Evolutionary conservation across 495 filamentous ascomycete species (phyloP), one percentile per base, ranked within the genome.

Genomic region (Neurospora sp.): DNA sequence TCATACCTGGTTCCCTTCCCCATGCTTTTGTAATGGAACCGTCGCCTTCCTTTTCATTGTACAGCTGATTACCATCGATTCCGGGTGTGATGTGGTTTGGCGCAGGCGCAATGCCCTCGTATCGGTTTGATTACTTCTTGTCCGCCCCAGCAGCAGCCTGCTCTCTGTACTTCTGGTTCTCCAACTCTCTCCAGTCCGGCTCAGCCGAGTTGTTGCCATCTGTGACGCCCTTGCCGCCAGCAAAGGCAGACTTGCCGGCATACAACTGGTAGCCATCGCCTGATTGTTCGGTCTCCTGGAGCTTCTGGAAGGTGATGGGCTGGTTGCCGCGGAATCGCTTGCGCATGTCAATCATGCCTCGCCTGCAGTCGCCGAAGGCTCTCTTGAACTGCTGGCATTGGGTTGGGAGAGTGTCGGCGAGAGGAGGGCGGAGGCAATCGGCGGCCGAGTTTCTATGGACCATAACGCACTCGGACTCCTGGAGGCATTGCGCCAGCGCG

Each of bases 301-400:
- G 84, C 68, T 84, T 83, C 45, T 77, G 75, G 38, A 92, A 86
- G 37, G 88, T 86, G 74, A 97, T 86, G 61, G 96, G 94, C 75
- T 92, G 87, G 83, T 99, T 98, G n/a, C 96, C 96, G 59, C 96
- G 88, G 84, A 99, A 98, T 31, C 96, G 91, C 83, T 99, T 99
- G 79, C 96, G 91, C 96, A 99, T 99, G 83, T 99, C 96, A 78
- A 98, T 89, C 90, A 96, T 89, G 69, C 96, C 96, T 71, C 94
- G 91, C 78, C 97, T 96, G 89, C 96, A 99, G 79, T 98, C 91
- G 79, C 91, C 91, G 78, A 96, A 97, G 39, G 93, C 94, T 80
- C 91, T 93, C 81, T 93, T 92, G 71, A 99, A 86, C 80, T 97
- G 96, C 81, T 96, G 96, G 81, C 96, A 99, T 82, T 89, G 89